These are phyloP conservation scores for Quercus bicolor DNA, from an alignment of 306 rosid species.

Conservation along the genomic window DNA sequence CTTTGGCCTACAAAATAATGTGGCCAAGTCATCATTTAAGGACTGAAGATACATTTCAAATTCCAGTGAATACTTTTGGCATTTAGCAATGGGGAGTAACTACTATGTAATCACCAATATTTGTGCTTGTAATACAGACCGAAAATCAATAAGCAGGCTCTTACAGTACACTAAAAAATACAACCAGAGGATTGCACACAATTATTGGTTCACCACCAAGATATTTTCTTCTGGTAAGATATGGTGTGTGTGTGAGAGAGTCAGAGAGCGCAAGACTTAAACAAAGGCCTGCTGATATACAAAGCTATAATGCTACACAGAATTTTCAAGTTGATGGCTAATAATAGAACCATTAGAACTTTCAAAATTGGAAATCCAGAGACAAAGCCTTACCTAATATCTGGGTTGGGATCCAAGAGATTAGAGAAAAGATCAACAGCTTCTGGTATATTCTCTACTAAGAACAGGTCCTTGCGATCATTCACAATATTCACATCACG, in stretches of 20 bases:
- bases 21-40: background rate
- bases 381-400: conserved; percentile 41
- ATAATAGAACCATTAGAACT: background rate
- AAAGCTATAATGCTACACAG: background rate
- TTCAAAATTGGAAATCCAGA: background rate
- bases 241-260: background rate
- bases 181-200: background rate
- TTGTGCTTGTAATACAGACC: background rate
- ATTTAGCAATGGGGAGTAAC: background rate
- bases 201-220: background rate
- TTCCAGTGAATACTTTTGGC: background rate
- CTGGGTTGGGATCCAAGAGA: conserved; percentile 53
- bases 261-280: background rate
- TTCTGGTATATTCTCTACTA: conserved; percentile 68
- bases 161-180: background rate
- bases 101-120: background rate
- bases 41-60: background rate
- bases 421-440: conserved; percentile 67
- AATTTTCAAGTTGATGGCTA: background rate
- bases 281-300: background rate
- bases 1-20: conserved; percentile 27
- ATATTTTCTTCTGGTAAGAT: background rate
- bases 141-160: background rate
- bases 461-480: conserved; percentile 50
- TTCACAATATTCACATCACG: conserved; percentile 82